These are phyloP conservation scores for Ormosia semicastrata DNA, from an alignment of 306 rosid genomes.

Conservation along the genomic window DNA sequence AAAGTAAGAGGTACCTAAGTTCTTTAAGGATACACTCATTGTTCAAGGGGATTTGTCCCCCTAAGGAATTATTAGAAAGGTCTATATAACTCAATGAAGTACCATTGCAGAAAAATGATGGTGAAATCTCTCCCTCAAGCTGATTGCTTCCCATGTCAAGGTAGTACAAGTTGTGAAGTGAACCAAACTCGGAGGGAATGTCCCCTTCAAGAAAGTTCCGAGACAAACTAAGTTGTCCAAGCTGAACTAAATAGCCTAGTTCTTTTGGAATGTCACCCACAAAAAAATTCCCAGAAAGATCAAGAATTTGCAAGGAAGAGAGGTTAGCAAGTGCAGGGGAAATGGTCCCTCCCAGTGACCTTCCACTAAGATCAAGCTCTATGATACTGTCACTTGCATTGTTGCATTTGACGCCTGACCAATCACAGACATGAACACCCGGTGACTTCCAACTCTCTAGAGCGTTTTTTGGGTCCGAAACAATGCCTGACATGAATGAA, in stretches of 20 bases:
- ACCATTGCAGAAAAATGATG: constrained; percentile 66
- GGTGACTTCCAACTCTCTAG: constrained; percentile 60
- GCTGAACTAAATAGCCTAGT: constrained; percentile 54
- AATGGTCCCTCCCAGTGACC: constrained; percentile 60
- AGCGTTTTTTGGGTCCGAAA: constrained; percentile 59
- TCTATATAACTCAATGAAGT: constrained; percentile 73
- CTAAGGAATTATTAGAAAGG: constrained; percentile 77
- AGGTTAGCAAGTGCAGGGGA: constrained; percentile 73
- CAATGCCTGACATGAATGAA: constrained; percentile 70
- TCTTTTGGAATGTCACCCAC: constrained; percentile 73
- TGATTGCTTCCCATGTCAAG: constrained; percentile 73
- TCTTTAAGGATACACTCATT: constrained; percentile 54
- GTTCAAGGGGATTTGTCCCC: constrained; percentile 60
- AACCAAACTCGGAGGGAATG: constrained; percentile 65
- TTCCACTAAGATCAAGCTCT: constrained; percentile 78
- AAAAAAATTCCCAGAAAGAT: constrained; percentile 69
- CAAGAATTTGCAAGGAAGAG: constrained; percentile 69
- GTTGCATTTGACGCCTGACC: constrained; percentile 80
- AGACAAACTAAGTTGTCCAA: constrained; percentile 63
- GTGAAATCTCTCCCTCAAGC: constrained; percentile 65
- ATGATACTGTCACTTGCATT: constrained; percentile 50
- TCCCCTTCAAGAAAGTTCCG: constrained; percentile 56
- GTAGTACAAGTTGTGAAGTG: constrained; percentile 59
- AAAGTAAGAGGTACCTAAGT: constrained; percentile 67
- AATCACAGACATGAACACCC: constrained; percentile 55